These are phyloP conservation scores for Neocatenulostroma microsporum DNA, from an alignment of 2,329 filamentous ascomycete species.

Conservation along the genomic window DNA sequence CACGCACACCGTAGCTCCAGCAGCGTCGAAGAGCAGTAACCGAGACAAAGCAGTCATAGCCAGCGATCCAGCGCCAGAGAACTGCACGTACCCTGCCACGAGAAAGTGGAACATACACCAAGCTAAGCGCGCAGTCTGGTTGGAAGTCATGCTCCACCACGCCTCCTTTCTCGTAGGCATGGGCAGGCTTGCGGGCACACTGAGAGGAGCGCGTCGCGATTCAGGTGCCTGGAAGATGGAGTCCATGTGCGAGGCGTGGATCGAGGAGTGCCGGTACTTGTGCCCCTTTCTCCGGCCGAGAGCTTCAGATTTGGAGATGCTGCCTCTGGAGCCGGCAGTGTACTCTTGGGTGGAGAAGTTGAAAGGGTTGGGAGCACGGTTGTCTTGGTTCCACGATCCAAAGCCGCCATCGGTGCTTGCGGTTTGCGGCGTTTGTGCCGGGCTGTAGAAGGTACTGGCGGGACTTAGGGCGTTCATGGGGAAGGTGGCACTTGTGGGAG, in stretches of 20 bases:
- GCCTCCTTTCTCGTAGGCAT: constrained; percentile 85
- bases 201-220: constrained; percentile 74
- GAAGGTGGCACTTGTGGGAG: constrained; percentile 24
- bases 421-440: constrained; percentile 27
- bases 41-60: constrained; percentile 90
- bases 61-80: constrained; percentile 75
- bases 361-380: constrained; percentile 60
- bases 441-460: constrained; percentile 21
- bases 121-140: constrained; percentile 72
- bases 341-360: constrained; percentile 72
- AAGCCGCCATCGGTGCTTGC: constrained; percentile 25
- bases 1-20: constrained; percentile 85
- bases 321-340: constrained; percentile 32
- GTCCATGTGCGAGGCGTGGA: constrained; percentile 75
- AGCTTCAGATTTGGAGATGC: constrained; percentile 62
- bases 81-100: constrained; percentile 79
- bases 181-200: constrained; percentile 83
- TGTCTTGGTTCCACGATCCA: constrained; percentile 17
- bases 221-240: constrained; percentile 83
- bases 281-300: constrained; percentile 88
- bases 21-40: constrained; percentile 88
- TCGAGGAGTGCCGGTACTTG: constrained; percentile 94
- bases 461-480: constrained; percentile 18
- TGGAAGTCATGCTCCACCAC: constrained; percentile 78
- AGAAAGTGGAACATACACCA: constrained; percentile 88